Percentiles rank a stretch among this genome's conserved stretches.
phyloP scores from a whole-genome alignment of 2,329 filamentous ascomycete species.

The Hypoxylon rubiginosum region DNA sequence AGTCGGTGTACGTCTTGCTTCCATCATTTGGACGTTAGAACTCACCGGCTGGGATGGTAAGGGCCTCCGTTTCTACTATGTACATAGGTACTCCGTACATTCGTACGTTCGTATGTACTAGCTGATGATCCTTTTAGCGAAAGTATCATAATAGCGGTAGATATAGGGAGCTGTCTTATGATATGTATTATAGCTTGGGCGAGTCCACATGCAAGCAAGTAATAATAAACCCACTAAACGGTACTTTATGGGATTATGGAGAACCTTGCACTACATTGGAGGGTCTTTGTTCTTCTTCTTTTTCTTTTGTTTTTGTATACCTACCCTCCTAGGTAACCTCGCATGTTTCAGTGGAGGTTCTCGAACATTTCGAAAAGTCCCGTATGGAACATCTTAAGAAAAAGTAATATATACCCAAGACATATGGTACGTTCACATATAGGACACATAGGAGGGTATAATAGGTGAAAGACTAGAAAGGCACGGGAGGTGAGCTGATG shows the following conservation, averaged over 20 bases:
- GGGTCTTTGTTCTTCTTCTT: neutral
- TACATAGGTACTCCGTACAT: neutral
- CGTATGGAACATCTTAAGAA: neutral
- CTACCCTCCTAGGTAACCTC: neutral
- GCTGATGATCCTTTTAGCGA: neutral
- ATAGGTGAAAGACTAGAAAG: too few species aligned
- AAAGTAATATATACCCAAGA: neutral
- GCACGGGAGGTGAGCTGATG: neutral
- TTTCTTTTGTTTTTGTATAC: too few species aligned
- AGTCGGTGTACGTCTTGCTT: constrained; percentile 12
- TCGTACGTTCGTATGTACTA: neutral
- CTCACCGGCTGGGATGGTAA: neutral
- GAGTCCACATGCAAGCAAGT: neutral
- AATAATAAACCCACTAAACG: neutral
- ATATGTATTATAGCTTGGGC: neutral
- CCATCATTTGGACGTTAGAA: neutral
- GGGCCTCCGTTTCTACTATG: neutral
- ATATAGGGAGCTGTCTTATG: neutral
- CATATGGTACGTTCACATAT: neutral
- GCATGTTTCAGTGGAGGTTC: constrained; percentile 4
- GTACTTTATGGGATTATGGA: neutral
- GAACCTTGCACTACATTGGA: constrained; percentile 17
- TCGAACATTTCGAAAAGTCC: constrained; percentile 21
- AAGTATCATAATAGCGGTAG: neutral
- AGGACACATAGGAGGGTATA: neutral